Percentiles rank a stretch among this genome's conserved stretches.
These are phyloP conservation scores for Umbilicus rupestris DNA, from an alignment of 164 flowering plant genomes.

Conservation along the genomic window DNA sequence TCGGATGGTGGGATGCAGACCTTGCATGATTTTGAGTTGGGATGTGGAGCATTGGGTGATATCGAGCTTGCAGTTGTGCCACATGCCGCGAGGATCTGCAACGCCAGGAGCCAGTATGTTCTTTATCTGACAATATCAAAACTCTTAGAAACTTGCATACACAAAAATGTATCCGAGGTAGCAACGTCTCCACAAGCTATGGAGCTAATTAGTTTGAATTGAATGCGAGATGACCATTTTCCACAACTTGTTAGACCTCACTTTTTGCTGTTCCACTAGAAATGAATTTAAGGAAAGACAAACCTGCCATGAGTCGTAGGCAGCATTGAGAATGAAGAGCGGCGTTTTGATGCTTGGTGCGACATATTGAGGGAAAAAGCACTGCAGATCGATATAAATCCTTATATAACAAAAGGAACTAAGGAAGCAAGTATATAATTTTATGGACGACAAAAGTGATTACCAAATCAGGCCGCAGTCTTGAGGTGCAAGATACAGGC, in stretches of 20 bases:
- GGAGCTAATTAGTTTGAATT: neutral
- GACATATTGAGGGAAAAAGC: constrained; percentile 81
- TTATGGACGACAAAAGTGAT: constrained; percentile 8
- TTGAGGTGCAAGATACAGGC: constrained; percentile 63
- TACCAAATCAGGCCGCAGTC: constrained; percentile 52
- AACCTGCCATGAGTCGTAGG: constrained; percentile 99
- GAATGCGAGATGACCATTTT: neutral
- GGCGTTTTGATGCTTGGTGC: constrained; percentile 54
- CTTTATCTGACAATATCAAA: constrained; percentile 46
- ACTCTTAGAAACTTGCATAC: neutral
- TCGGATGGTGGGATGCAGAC: constrained; percentile 21
- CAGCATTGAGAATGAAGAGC: constrained; percentile 72
- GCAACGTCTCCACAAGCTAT: neutral
- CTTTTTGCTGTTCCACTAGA: neutral
- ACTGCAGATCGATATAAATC: constrained; percentile 34
- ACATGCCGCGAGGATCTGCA: constrained; percentile 79
- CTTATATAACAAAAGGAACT: neutral
- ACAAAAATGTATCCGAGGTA: neutral
- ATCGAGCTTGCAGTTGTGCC: constrained; percentile 75
- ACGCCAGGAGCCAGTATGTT: constrained; percentile 80
- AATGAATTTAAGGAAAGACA: neutral
- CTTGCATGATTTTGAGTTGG: constrained; percentile 68
- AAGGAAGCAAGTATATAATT: neutral
- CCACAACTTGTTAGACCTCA: neutral
- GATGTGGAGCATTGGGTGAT: constrained; percentile 44